Conservation (phyloP, 371 early-diverging fungal genomes). For the Mucor sp. region DNA sequence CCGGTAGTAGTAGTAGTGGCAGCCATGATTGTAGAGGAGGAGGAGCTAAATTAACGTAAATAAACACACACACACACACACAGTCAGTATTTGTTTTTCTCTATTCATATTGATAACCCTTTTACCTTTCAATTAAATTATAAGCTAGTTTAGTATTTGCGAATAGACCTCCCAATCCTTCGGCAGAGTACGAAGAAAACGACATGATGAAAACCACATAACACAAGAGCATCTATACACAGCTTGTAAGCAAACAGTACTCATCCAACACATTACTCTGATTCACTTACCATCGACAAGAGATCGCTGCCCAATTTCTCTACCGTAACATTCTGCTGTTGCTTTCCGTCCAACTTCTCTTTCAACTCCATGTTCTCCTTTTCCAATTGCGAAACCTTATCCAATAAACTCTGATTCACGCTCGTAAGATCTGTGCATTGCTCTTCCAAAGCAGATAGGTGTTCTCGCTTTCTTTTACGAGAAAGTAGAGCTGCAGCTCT, state of each 20-base stretch:
- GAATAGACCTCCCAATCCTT: background rate
- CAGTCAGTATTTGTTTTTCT: background rate
- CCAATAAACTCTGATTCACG: conserved; percentile 24
- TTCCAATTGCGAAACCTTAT: conserved; percentile 37
- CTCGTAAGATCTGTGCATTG: conserved; percentile 19
- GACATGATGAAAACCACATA: background rate
- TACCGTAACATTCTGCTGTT: conserved; percentile 1
- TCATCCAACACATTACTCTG: background rate
- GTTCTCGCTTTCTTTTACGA: conserved; percentile 89
- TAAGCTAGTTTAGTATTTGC: background rate
- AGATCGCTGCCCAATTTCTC: background rate
- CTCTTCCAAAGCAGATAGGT: conserved; percentile 71
- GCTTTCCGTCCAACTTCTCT: conserved; percentile 2
- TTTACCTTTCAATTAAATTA: background rate
- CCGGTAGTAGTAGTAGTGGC: background rate
- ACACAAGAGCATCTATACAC: background rate
- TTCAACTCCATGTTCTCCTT: conserved; percentile 31
- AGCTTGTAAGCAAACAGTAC: background rate
- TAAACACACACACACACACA: background rate
- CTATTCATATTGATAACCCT: background rate
- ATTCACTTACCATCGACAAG: background rate
- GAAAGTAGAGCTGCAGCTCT: conserved; percentile 87
- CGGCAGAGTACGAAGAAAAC: background rate
- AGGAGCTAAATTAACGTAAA: background rate
- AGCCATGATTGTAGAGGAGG: background rate